Base-by-base conservation (phyloP, 495 filamentous ascomycete genomes). In the Tuber microsphaerosporum region DNA sequence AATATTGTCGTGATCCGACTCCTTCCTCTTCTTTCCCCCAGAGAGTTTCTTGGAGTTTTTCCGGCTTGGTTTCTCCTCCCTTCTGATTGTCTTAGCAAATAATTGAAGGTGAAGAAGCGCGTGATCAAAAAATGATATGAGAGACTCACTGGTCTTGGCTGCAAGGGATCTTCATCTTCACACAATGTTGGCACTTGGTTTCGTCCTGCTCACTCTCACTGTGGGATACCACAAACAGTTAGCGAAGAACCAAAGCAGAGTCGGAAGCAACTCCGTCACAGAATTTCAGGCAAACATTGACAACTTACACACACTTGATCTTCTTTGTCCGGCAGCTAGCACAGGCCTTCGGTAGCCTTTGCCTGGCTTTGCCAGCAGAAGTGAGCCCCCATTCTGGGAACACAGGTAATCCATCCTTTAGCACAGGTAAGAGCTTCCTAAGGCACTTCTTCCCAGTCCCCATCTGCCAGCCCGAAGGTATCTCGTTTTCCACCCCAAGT, bases 281-380 rank as follows among this genome's bases (percentile, higher is more conserved):
- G 26, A 34, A 44, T 14, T 31, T 48, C 20, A 73, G 68, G 45
- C 71, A 72, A 75, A 68, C n/a, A 68, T 70, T 73, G 39, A 48
- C 70, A 74, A 83, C 81, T 76, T 81, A 83, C 81, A 83, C 79
- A 82, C 81, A 83, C 74, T 80, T 81, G 46, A 83, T 83, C 73
- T 83, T 83, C 72, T 83, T 83, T 10, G 79, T 76, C 12, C 81
- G 74, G 44, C 81, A 83, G 71, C 78, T 82, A 16, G 73, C 75
- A 69, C 81, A 83, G 42, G 81, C 81, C 56, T 81, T 78, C 51
- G 81, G 81, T 44, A 83, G 68, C 10, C 81, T 69, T 68, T 83
- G 81, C 48, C 81, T 75, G 14, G 81, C 81, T 39, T 83, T 83
- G 41, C 81, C 81, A 71, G 79, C 81, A 39, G 82, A 81, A 2